Conservation (phyloP, 2,329 filamentous ascomycete species). For the Fusarium sp. region DNA sequence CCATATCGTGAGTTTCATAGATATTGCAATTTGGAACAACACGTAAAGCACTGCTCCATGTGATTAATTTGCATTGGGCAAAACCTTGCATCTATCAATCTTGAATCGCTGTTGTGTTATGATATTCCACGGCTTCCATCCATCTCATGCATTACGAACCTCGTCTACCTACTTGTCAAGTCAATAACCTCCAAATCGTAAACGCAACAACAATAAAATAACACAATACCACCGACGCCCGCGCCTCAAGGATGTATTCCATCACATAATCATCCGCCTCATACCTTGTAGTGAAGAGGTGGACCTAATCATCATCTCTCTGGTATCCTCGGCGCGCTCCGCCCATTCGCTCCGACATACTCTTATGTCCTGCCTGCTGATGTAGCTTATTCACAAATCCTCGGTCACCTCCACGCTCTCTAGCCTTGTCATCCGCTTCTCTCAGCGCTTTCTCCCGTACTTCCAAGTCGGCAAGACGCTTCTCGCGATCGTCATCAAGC, state of each 20-base stretch:
- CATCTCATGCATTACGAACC: constrained; percentile 5
- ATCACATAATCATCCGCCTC: not conserved
- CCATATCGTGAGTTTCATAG: too few species aligned
- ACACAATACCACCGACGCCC: not conserved
- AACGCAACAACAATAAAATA: not conserved
- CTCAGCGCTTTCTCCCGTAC: constrained; percentile 74
- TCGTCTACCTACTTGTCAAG: not conserved
- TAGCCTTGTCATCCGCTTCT: constrained; percentile 76
- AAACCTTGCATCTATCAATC: too few species aligned
- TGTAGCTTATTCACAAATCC: constrained; percentile 76
- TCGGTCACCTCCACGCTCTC: constrained; percentile 74
- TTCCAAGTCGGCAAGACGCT: constrained; percentile 76
- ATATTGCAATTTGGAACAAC: too few species aligned
- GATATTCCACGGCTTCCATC: not conserved
- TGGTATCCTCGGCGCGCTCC: constrained; percentile 62
- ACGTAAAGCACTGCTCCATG: too few species aligned
- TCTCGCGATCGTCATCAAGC: constrained; percentile 78
- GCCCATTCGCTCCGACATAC: constrained; percentile 67
- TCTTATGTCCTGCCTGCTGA: constrained; percentile 68
- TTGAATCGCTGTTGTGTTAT: too few species aligned
- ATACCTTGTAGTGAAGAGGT: not conserved
- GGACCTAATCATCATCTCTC: constrained; percentile 60
- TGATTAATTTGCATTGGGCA: too few species aligned
- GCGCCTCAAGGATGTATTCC: too few species aligned
- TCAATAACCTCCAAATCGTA: too few species aligned